Conservation (phyloP, 2,329 filamentous ascomycete species). For the Madurella mycetomatis region DNA sequence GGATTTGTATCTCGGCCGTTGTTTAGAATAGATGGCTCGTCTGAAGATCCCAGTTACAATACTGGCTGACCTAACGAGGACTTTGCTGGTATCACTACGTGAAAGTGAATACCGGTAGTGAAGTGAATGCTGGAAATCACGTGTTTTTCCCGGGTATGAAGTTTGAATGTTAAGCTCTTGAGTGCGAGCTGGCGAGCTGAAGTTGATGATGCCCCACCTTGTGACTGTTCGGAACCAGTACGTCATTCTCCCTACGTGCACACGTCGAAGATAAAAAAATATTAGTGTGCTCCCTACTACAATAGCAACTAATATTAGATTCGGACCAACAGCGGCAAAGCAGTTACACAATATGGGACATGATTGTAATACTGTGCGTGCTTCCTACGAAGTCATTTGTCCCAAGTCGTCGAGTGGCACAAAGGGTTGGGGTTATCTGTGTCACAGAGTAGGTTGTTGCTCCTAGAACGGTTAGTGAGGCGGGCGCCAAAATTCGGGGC, state of each 20-base stretch:
- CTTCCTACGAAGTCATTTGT: too few species aligned
- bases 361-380: too few species aligned
- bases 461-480: constrained; percentile 1
- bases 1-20: too few species aligned
- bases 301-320: background rate
- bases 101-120: background rate
- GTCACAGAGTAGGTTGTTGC: background rate
- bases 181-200: background rate
- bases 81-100: too few species aligned
- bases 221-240: background rate
- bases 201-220: background rate
- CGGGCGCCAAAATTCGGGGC: constrained; percentile 17
- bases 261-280: background rate
- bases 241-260: background rate
- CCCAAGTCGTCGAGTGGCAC: too few species aligned
- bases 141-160: too few species aligned
- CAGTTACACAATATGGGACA: too few species aligned
- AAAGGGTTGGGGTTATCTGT: constrained; percentile 15
- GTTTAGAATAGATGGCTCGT: too few species aligned
- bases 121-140: background rate
- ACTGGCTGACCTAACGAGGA: too few species aligned
- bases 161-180: too few species aligned
- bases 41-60: too few species aligned
- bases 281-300: background rate
- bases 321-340: too few species aligned